Evolutionary conservation across 257 asterid genomes (phyloP).

Genomic region (Ehretia macrophylla): DNA sequence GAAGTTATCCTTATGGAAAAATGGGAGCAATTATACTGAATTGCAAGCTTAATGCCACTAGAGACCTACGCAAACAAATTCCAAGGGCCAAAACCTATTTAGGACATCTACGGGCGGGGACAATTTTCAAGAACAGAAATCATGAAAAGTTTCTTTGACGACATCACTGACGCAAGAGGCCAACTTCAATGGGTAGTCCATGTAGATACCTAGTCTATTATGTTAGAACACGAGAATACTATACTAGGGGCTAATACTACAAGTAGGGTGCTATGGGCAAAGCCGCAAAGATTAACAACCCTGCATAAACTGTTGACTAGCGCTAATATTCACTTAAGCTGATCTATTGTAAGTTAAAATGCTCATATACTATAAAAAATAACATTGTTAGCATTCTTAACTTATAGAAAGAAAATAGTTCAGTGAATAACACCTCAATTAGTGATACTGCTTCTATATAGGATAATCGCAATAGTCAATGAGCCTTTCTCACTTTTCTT

Average conservation of each 20-base stretch:
- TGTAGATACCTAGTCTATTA: not conserved
- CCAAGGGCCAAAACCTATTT: not conserved
- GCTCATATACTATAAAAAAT: not conserved
- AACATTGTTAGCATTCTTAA: no score
- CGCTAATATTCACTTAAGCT: not conserved
- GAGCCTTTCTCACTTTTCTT: no score
- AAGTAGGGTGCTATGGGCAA: constrained; percentile 4
- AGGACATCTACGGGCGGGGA: constrained; percentile 20
- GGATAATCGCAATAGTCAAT: no score
- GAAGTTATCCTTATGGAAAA: accelerated
- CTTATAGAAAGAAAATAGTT: no score
- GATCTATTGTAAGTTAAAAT: not conserved
- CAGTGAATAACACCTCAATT: no score
- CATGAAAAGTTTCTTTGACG: not conserved
- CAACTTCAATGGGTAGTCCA: not conserved
- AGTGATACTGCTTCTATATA: no score
- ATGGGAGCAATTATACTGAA: not conserved
- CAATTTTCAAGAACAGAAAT: not conserved
- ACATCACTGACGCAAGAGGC: not conserved
- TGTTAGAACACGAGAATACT: constrained; percentile 1
- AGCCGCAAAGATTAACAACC: not conserved
- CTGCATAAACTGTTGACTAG: not conserved
- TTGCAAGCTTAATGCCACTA: constrained; percentile 6
- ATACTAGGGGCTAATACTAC: not conserved
- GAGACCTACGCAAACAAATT: not conserved